Evolutionary conservation across 306 rosid genomes (phyloP).

Genomic region (Canavalia ensiformis): DNA sequence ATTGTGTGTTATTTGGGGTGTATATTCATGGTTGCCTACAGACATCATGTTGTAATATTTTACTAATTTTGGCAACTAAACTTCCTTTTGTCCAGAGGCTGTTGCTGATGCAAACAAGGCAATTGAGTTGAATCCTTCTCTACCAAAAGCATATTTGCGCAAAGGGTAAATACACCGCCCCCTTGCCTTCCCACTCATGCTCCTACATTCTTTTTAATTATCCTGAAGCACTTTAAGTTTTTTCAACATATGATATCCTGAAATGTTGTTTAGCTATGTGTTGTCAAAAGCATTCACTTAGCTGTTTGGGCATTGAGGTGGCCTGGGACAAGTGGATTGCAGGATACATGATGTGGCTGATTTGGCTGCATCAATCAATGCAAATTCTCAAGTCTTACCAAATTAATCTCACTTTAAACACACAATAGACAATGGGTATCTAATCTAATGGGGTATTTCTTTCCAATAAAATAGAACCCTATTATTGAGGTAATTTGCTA

Average conservation of each 20-base stretch:
- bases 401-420: conserved; percentile 9
- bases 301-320: not conserved
- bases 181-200: conserved; percentile 1
- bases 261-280: conserved; percentile 1
- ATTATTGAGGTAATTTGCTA: not conserved
- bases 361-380: not conserved
- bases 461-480: not conserved
- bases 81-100: conserved; percentile 69
- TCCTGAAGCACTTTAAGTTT: not conserved
- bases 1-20: not conserved
- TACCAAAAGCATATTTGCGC: conserved; percentile 78
- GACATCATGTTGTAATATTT: conserved; percentile 29
- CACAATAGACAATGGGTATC: not conserved
- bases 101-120: conserved; percentile 88
- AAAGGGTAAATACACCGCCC: conserved; percentile 68
- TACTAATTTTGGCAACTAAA: conserved; percentile 10
- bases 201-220: not conserved
- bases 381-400: not conserved
- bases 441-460: not conserved
- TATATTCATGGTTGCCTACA: not conserved
- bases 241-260: not conserved
- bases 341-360: not conserved
- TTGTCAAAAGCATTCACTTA: not conserved
- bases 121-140: conserved; percentile 70
- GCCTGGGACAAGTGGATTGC: not conserved